These are phyloP conservation scores for Dalechampia spathulata DNA, from an alignment of 441 rosid species.

Conservation along the genomic window DNA sequence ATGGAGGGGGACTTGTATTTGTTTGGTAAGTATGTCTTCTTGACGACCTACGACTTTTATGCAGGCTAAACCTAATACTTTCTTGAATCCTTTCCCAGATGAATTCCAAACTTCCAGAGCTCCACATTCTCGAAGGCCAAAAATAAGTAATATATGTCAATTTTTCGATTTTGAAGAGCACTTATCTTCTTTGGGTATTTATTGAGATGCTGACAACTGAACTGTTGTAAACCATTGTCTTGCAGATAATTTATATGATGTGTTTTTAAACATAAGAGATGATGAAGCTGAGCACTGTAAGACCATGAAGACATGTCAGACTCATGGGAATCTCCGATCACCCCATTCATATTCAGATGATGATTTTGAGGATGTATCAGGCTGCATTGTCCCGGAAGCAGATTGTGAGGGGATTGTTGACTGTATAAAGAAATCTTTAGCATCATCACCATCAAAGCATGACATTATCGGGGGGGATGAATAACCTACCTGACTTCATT, in stretches of 20 bases:
- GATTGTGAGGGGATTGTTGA: slow-evolving; percentile 83
- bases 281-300: slow-evolving; percentile 96
- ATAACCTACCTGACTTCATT: too few species aligned
- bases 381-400: slow-evolving; percentile 38
- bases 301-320: slow-evolving; percentile 93
- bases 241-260: slow-evolving; percentile 76
- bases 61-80: slow-evolving; percentile 10
- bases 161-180: neutral
- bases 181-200: neutral
- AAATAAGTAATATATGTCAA: slow-evolving; percentile 41
- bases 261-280: slow-evolving; percentile 82
- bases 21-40: slow-evolving; percentile 49
- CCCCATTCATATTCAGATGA: slow-evolving; percentile 64
- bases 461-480: slow-evolving; percentile 6
- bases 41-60: neutral
- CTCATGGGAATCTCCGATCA: slow-evolving; percentile 69
- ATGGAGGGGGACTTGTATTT: slow-evolving; percentile 79
- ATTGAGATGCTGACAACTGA: neutral
- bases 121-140: slow-evolving; percentile 78
- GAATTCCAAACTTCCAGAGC: slow-evolving; percentile 87
- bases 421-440: slow-evolving; percentile 61
- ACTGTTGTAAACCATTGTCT: neutral
- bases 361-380: slow-evolving; percentile 31
- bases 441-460: slow-evolving; percentile 18
- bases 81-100: slow-evolving; percentile 36